Base-by-base conservation (phyloP, 257 asterid species). In the Salvia rosmarinus region DNA sequence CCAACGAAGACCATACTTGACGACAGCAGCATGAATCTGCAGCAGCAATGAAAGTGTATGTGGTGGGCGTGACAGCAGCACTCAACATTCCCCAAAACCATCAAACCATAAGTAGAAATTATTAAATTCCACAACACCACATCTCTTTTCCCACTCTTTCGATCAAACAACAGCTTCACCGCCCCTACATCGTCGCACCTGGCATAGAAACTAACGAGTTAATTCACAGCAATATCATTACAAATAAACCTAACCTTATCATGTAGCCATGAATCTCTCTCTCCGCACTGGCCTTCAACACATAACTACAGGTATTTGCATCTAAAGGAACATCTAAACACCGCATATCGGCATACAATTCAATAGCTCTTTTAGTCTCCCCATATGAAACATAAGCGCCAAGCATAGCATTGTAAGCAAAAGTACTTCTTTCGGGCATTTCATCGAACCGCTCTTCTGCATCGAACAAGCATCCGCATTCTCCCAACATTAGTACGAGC, bases 331-430 rank as follows among this genome's bases (percentile, higher is more conserved):
- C 64, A 71, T 78, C 89, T 46, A 40, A 69, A 70, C 67, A 66
- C 49, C 90, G 84, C 91, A 90, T 86, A 20, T 75, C 79, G 6
- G 70, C 67, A 19, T 84, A 90, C 66, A 90, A 64, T 75, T 79
- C 78, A 67, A 93, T 72, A 23, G 96, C 96, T 77, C 42, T 55
- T 57, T 67, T 16, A 35, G 82, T 78, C 63, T 81, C 78, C 40
- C 80, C 83, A 54, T 80, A 82, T 3, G 84, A 69, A 32, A 85
- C 81, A 61, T 76, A 91, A 65, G 96, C 97, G 60, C 97, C 96
- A 73, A 89, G 77, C 82, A 89, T 85, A 21, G 92, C 98, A 72
- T 94, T 91, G 85, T 89, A 89, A 11, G 97, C 80, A 44, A 88
- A 94, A 50, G 86, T 42, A 59, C 79, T 86, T 77, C 86, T 82